Evolutionary conservation across 148 eudicot species (phyloP), one percentile per base, ranked within the genome.

Genomic region (Nepenthes gracilis): DNA sequence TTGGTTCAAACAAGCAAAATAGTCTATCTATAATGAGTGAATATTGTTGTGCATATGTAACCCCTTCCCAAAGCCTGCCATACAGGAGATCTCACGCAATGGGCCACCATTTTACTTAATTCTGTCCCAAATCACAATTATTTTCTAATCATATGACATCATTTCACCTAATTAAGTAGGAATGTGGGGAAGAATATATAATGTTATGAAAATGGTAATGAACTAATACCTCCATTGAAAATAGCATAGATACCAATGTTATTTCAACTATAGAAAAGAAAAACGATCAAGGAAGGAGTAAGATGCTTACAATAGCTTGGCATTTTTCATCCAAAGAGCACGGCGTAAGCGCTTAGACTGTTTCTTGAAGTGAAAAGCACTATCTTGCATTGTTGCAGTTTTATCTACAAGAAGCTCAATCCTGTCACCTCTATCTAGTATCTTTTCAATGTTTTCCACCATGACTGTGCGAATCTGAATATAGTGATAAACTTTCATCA

Each of bases 241-340:
- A 23, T 23, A 23, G 23, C 23, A 23, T 23, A 23, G 23, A 23
- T 23, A 23, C 23, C 23, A 23, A 23, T 23, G 23, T 23, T 23
- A 23, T 23, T 23, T 23, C 23, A 23, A 23, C 23, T 23, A 23
- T 23, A 23, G 23, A 23, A 23, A 9, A 45, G n/a, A 32, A 5
- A 53, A 51, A 63, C 9, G 40, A 33, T 2, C 9, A 49, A 49
- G 15, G 35, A 67, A 53, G 11, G 52, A 40, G 43, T 54, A 35
- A 12, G 58, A 62, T 52, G 36, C 96, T 88, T 75, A 88, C 98
- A 93, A 72, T 61, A 93, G 81, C 73, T 88, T 93, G 57, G 91
- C 96, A 72, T 93, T 93, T 75, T 93, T 93, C 88, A 88, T 84
- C 98, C 98, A 93, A 59, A 93, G 91, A 70, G 98, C 94, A 74